These are phyloP conservation scores for slime mould (Dictyostelium discoideum) DNA, from an alignment of 78 protist species.

Conservation along the genomic window DNA sequence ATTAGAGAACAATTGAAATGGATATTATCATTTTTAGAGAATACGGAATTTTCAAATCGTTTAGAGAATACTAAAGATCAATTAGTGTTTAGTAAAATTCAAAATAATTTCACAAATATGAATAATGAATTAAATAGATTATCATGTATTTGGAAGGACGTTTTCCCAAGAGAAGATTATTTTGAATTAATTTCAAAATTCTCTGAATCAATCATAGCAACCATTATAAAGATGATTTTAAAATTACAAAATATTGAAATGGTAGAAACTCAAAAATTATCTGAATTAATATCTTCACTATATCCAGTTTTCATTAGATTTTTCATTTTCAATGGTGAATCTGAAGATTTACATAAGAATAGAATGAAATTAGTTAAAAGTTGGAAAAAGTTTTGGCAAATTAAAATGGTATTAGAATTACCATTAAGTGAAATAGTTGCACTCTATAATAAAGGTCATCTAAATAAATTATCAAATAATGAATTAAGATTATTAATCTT, in stretches of 20 bases:
- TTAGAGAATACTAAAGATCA: slow-evolving; percentile 38
- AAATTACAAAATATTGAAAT: slow-evolving; percentile 48
- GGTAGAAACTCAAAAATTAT: slow-evolving; percentile 40
- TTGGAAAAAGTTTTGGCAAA: slow-evolving; percentile 70
- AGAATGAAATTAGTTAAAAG: slow-evolving; percentile 35
- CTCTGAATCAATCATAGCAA: slow-evolving; percentile 35
- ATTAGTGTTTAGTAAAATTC: background rate
- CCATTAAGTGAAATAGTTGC: slow-evolving; percentile 40
- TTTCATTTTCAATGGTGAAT: slow-evolving; percentile 34
- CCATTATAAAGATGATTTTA: slow-evolving; percentile 33
- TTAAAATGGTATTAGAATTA: slow-evolving; percentile 43
- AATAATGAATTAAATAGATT: slow-evolving; percentile 16
- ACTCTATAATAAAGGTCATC: slow-evolving; percentile 17
- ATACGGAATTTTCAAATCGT: slow-evolving; percentile 21
- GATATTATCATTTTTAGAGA: slow-evolving; percentile 18
- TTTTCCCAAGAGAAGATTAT: slow-evolving; percentile 53
- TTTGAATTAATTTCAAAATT: slow-evolving; percentile 37
- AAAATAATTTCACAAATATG: slow-evolving; percentile 53
- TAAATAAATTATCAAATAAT: slow-evolving; percentile 23
- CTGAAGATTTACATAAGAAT: slow-evolving; percentile 19
- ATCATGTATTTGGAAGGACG: slow-evolving; percentile 44
- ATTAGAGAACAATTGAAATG: background rate
- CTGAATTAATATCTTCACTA: slow-evolving; percentile 4
- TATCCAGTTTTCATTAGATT: slow-evolving; percentile 19
- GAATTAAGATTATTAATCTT: slow-evolving; percentile 22